Percentiles rank a stretch among this genome's conserved stretches.
Conservation (phyloP, 495 filamentous ascomycete species). For the Lasiosphaeria miniovina region DNA sequence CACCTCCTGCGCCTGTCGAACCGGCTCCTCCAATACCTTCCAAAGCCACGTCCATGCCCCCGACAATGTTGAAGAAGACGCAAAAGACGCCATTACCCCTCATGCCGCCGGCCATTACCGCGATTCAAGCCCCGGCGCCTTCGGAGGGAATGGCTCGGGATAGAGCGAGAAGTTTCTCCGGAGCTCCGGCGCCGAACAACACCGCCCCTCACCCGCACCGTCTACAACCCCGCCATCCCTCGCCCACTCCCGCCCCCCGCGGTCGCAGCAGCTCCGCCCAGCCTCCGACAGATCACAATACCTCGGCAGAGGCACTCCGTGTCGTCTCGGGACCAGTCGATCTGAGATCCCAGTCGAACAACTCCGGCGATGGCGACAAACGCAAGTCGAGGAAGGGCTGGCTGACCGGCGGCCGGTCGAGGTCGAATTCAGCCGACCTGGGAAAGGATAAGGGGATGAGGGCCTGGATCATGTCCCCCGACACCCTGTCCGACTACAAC, state of each 20-base stretch:
- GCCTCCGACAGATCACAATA: constrained; percentile 22
- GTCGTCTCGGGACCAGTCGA: constrained; percentile 24
- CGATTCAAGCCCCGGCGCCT: constrained; percentile 5
- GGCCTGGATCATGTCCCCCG: constrained; percentile 63
- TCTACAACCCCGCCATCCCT: constrained; percentile 23
- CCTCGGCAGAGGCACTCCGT: constrained; percentile 24
- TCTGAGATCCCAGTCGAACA: constrained; percentile 8
- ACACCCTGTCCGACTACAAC: constrained; percentile 61
- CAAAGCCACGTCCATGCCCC: constrained; percentile 6
- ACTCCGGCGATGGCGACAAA: constrained; percentile 32
- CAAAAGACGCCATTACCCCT: constrained; percentile 16
- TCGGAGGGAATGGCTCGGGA: neutral
- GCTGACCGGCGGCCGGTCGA: constrained; percentile 44
- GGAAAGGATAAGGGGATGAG: constrained; percentile 27
- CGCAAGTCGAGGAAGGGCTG: constrained; percentile 39
- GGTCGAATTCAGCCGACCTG: constrained; percentile 37
- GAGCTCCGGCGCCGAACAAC: constrained; percentile 3
- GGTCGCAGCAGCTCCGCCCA: constrained; percentile 42
- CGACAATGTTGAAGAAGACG: constrained; percentile 18
- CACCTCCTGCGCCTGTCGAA: neutral
- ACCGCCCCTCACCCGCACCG: constrained; percentile 19
- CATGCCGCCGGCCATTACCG: neutral
- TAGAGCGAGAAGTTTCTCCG: constrained; percentile 14
- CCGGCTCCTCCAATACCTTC: constrained; percentile 11
- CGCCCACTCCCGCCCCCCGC: constrained; percentile 27